Evolutionary conservation across 495 filamentous ascomycete genomes (phyloP).

Genomic region (Oidiodendron maius): DNA sequence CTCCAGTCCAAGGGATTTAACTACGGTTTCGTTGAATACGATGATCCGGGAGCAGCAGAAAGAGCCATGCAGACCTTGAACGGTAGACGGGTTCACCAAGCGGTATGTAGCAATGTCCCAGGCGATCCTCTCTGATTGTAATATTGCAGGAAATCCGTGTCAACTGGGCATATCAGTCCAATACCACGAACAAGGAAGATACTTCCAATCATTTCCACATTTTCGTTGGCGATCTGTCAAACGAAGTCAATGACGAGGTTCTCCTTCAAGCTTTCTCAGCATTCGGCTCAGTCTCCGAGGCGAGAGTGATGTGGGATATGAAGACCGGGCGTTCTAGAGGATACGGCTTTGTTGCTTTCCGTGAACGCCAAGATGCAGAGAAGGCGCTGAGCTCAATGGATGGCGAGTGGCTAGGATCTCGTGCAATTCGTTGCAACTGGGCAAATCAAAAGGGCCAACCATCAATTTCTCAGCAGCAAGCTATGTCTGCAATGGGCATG

Average conservation of each 20-base stretch:
- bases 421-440: slow-evolving; percentile 99
- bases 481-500: slow-evolving; percentile 98
- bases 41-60: slow-evolving; percentile 93
- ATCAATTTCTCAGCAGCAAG: slow-evolving; percentile 94
- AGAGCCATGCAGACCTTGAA: slow-evolving; percentile 96
- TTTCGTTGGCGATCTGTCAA: slow-evolving; percentile 96
- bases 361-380: slow-evolving; percentile 89
- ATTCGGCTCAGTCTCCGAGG: slow-evolving; percentile 96
- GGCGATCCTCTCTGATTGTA: slow-evolving; percentile 9
- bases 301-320: slow-evolving; percentile 99
- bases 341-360: slow-evolving; percentile 97
- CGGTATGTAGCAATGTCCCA: slow-evolving; percentile 49
- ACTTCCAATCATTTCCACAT: slow-evolving; percentile 99
- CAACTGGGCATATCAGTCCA: slow-evolving; percentile 99
- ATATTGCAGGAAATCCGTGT: slow-evolving; percentile 87
- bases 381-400: slow-evolving; percentile 97
- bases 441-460: slow-evolving; percentile 99
- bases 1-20: slow-evolving; percentile 90
- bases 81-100: slow-evolving; percentile 89
- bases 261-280: slow-evolving; percentile 92
- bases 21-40: slow-evolving; percentile 99
- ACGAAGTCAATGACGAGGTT: slow-evolving; percentile 98
- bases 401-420: slow-evolving; percentile 97
- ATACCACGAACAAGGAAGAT: slow-evolving; percentile 90
- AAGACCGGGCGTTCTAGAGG: slow-evolving; percentile 97